Evolutionary conservation across 805 yeast genomes (phyloP).

Genomic region (Pichia sporocuriosa): DNA sequence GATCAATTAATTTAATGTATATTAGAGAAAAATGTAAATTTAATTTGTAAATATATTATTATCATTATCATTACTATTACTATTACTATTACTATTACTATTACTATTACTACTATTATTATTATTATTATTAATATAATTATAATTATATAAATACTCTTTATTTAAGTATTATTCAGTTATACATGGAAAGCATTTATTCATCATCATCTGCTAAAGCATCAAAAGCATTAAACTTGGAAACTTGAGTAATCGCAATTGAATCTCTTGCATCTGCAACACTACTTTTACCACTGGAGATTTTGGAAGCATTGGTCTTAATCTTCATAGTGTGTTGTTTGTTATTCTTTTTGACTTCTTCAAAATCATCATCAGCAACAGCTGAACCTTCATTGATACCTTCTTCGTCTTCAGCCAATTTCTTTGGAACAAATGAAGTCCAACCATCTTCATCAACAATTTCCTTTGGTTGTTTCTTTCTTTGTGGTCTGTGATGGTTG

Average conservation of each 20-base stretch:
- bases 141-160: background rate
- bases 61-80: background rate
- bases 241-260: slow-evolving; percentile 58
- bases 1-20: background rate
- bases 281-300: slow-evolving; percentile 61
- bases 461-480: slow-evolving; percentile 43
- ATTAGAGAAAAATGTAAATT: background rate
- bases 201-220: slow-evolving; percentile 59
- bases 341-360: slow-evolving; percentile 33
- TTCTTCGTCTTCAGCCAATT: slow-evolving; percentile 27
- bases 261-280: slow-evolving; percentile 62
- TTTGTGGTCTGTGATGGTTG: slow-evolving; percentile 30
- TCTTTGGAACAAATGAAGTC: slow-evolving; percentile 52
- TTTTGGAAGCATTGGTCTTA: slow-evolving; percentile 67
- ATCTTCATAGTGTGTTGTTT: slow-evolving; percentile 47
- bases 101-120: background rate
- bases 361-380: slow-evolving; percentile 33
- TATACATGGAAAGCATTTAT: background rate
- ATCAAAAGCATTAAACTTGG: slow-evolving; percentile 73
- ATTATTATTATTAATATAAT: background rate
- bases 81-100: background rate
- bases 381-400: slow-evolving; percentile 40
- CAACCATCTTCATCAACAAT: slow-evolving; percentile 76
- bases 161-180: background rate
- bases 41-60: no score